Evolutionary conservation across 257 asterid species (phyloP).

Genomic region (Perilla frutescens): DNA sequence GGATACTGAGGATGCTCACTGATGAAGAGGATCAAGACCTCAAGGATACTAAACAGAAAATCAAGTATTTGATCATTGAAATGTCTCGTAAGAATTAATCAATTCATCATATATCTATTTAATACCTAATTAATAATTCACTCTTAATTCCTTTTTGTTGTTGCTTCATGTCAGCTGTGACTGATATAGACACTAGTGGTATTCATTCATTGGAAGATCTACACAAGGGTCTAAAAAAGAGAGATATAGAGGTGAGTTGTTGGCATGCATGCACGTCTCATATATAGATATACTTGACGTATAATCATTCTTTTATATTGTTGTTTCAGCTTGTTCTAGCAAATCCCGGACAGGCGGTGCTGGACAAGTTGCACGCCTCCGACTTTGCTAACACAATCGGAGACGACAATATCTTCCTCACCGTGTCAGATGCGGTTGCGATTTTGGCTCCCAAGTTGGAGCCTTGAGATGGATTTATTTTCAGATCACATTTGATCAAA

Average conservation of each 20-base stretch:
- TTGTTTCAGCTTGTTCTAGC: constrained; percentile 70
- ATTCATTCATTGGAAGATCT: constrained; percentile 82
- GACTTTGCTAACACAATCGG: constrained; percentile 50
- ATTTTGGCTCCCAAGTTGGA: constrained; percentile 73
- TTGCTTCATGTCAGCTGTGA: constrained; percentile 65
- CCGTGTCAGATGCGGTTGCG: constrained; percentile 70
- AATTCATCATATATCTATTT: too few relatives aligned
- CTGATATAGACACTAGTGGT: constrained; percentile 90
- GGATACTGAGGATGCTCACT: constrained; percentile 63
- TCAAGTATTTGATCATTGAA: constrained; percentile 65
- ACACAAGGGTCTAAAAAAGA: constrained; percentile 58
- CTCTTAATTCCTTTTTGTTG: too few relatives aligned
- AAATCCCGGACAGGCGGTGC: constrained; percentile 75
- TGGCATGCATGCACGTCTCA: too few relatives aligned
- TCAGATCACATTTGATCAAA: too few relatives aligned
- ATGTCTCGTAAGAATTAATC: constrained; percentile 52
- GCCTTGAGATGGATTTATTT: constrained; percentile 45
- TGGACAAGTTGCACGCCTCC: constrained; percentile 72
- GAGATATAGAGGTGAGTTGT: constrained; percentile 54
- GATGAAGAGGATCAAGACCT: constrained; percentile 70
- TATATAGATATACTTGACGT: too few relatives aligned
- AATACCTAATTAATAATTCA: too few relatives aligned
- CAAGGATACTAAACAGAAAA: constrained; percentile 39
- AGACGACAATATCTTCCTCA: constrained; percentile 74
- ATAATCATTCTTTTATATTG: too few relatives aligned